phyloP scores from a whole-genome alignment of 495 filamentous ascomycete genomes.

The Hypoxylon rickii region DNA sequence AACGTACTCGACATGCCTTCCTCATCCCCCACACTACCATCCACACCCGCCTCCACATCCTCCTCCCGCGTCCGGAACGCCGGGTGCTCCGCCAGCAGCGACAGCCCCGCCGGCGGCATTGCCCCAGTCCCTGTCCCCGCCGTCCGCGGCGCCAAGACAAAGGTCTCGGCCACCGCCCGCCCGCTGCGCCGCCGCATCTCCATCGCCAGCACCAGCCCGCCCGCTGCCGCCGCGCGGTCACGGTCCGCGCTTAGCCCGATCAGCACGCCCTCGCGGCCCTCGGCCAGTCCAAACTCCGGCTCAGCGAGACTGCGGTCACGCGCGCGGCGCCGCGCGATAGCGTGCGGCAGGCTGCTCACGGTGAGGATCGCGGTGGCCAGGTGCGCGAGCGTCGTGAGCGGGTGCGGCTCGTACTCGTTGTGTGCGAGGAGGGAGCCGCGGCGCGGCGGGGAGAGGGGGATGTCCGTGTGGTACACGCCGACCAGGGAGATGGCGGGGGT shows the following conservation, averaged over 20 bases:
- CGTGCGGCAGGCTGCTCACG: conserved; percentile 65
- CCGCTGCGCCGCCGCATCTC: conserved; percentile 84
- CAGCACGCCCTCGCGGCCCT: conserved; percentile 75
- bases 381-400: conserved; percentile 62
- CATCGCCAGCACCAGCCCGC: conserved; percentile 78
- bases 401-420: conserved; percentile 66
- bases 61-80: conserved; percentile 51
- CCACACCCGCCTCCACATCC: conserved; percentile 43
- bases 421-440: conserved; percentile 1
- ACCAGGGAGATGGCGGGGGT: conserved; percentile 59
- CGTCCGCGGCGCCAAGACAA: conserved; percentile 61
- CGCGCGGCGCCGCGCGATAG: conserved; percentile 61
- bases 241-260: conserved; percentile 56
- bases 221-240: conserved; percentile 3
- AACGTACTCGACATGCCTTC: conserved; percentile 71
- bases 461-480: conserved; percentile 70
- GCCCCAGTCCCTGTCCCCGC: not conserved
- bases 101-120: conserved; percentile 30
- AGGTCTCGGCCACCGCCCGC: conserved; percentile 74
- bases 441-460: conserved; percentile 48
- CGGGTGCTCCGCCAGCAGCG: conserved; percentile 79
- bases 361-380: conserved; percentile 56
- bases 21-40: conserved; percentile 49
- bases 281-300: conserved; percentile 76
- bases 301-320: conserved; percentile 68